phyloP scores from a whole-genome alignment of 1,284 basidiomycete genomes.

The Trichosporon sp. region DNA sequence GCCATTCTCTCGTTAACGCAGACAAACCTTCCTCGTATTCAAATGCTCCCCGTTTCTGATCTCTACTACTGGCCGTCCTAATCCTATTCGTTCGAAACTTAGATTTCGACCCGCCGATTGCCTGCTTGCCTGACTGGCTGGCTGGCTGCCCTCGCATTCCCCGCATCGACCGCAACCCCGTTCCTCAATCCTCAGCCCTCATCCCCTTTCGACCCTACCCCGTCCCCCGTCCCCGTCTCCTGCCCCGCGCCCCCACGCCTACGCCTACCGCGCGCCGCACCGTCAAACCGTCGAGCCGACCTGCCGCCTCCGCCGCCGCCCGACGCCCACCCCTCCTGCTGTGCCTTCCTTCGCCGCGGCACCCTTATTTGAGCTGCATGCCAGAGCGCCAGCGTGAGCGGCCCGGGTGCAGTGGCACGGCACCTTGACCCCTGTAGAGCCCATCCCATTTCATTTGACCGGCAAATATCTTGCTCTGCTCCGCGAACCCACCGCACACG shows the following conservation, averaged over 20 bases:
- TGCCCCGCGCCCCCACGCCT: background rate
- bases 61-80: too few species aligned
- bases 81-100: background rate
- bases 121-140: too few species aligned
- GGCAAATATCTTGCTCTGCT: background rate
- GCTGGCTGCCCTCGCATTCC: background rate
- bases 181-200: background rate
- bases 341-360: constrained; percentile 1
- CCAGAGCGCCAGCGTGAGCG: background rate
- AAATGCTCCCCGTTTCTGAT: too few species aligned
- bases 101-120: background rate
- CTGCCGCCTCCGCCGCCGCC: constrained; percentile 12
- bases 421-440: too few species aligned
- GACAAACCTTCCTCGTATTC: too few species aligned
- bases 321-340: background rate
- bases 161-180: background rate
- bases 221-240: background rate
- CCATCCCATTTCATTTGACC: constrained; percentile 6
- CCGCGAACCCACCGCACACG: constrained; percentile 7
- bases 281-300: background rate
- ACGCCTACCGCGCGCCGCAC: constrained; percentile 5
- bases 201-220: background rate
- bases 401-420: background rate
- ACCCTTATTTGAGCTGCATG: background rate
- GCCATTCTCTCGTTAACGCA: background rate